Base-by-base conservation (phyloP, 1,284 basidiomycete species). In the Clitocybe nebularis region DNA sequence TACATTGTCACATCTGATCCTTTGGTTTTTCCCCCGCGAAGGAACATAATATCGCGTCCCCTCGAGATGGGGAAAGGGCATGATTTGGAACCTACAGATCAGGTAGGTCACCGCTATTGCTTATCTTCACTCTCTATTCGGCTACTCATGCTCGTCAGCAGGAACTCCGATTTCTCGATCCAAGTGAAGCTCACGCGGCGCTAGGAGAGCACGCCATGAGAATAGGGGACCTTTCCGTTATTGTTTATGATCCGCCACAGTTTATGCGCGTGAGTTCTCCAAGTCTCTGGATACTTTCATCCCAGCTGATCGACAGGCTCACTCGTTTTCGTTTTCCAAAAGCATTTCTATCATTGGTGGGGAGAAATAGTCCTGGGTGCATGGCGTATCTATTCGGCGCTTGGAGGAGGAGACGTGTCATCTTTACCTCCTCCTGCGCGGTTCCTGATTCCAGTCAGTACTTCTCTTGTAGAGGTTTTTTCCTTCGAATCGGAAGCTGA, bases 331-430 rank as follows among this genome's bases (percentile, higher is more conserved):
- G 40, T 6, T 37, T 35, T n/a, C n/a, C n/a, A 36, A 40, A 8
- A 72, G 69, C 68, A 71, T 51, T 65, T 59, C 39, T 69, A 69
- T 41, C 69, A 70, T 40, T 68, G 65, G 64, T 70, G 66, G 62
- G 69, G 68, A 2, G 67, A 69, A 48, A 56, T 68, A 28, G 59
- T 71, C 7, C 52, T 70, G 5, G 66, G 68, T 10, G 53, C 59
- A 13, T 67, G 65, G 60, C 53, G 68, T 9, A 54, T 62, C 29
- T 52, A 57, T 29, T 51, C 56, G 55, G 6, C 57, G 60, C 45
- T 54, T 58, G 3, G 47, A 49, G n/a, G 45, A 24, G 39, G 49
- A 16, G 42, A 50, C 34, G 42, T 60, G 23, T 11, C 19, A 26
- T 25, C 44, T 13, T 23, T 41, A 4, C 52, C 56, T 28, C 40